phyloP scores from a whole-genome alignment of 2,329 filamentous ascomycete genomes.

The Colletotrichum sp. region DNA sequence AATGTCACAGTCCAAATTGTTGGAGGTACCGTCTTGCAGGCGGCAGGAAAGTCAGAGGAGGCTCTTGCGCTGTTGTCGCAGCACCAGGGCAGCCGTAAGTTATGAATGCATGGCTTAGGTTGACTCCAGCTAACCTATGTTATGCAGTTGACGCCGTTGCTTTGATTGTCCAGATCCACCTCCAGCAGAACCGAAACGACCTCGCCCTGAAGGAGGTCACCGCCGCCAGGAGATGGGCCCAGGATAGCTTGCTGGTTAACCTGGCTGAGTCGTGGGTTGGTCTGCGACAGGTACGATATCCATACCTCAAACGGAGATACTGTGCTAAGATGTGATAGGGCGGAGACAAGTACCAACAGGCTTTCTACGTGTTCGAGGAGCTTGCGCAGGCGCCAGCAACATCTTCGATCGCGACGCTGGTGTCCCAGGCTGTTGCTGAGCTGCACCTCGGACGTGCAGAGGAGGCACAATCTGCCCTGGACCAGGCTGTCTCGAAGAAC shows the following conservation, averaged over 20 bases:
- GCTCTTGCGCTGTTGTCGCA: constrained; percentile 79
- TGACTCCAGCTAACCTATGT: neutral
- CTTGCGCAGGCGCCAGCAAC: constrained; percentile 86
- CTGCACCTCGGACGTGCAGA: constrained; percentile 87
- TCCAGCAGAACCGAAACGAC: constrained; percentile 90
- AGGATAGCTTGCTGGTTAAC: constrained; percentile 93
- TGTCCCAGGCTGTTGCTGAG: constrained; percentile 90
- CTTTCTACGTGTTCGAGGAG: constrained; percentile 98
- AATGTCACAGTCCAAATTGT: constrained; percentile 84
- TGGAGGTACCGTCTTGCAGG: constrained; percentile 81
- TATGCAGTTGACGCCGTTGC: constrained; percentile 75
- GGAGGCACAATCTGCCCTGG: constrained; percentile 86
- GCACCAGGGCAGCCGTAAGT: constrained; percentile 86
- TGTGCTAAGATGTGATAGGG: constrained; percentile 61
- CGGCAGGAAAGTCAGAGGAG: constrained; percentile 81
- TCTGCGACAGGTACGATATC: constrained; percentile 73
- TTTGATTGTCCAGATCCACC: constrained; percentile 89
- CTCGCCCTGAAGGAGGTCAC: constrained; percentile 89
- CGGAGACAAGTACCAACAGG: constrained; percentile 93
- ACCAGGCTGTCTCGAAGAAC: constrained; percentile 79
- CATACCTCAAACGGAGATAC: neutral
- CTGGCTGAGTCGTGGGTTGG: constrained; percentile 96
- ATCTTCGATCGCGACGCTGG: constrained; percentile 75
- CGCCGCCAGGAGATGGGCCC: constrained; percentile 88
- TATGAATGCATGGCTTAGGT: neutral